These are phyloP conservation scores for Triticum dicoccoides DNA, from an alignment of 176 grass and related monocot genomes.

Conservation along the genomic window DNA sequence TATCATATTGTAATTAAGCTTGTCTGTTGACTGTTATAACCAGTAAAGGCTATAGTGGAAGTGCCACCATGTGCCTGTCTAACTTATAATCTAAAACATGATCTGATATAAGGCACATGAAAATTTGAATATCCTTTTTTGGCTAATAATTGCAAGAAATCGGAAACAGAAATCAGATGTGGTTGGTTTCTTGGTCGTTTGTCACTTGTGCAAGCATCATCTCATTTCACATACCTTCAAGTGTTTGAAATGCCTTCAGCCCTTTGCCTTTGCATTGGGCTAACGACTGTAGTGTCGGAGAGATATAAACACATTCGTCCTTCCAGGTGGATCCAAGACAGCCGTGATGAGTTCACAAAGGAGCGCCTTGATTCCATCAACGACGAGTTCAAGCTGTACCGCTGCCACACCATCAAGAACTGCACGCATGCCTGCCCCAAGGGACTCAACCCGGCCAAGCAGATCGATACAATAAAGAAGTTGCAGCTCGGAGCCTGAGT, in stretches of 20 bases:
- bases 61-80: background rate
- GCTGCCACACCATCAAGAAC: slow-evolving; percentile 97
- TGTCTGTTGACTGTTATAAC: background rate
- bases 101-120: background rate
- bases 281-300: background rate
- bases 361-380: slow-evolving; percentile 86
- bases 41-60: too few relatives aligned
- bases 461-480: slow-evolving; percentile 94
- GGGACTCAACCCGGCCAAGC: slow-evolving; percentile 83
- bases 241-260: background rate
- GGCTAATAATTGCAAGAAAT: background rate
- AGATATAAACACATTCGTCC: background rate
- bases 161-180: background rate
- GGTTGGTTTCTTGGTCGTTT: background rate
- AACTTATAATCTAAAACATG: background rate
- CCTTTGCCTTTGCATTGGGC: background rate
- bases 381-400: slow-evolving; percentile 97
- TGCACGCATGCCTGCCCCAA: slow-evolving; percentile 92
- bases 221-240: background rate
- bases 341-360: slow-evolving; percentile 93
- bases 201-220: background rate
- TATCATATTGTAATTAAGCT: background rate
- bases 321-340: slow-evolving; percentile 97
- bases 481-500: slow-evolving; percentile 52
- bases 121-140: background rate